Percentiles rank a stretch among this genome's conserved stretches.
phyloP scores from a whole-genome alignment of 2,329 filamentous ascomycete species.

The Gnomoniopsis sp. region DNA sequence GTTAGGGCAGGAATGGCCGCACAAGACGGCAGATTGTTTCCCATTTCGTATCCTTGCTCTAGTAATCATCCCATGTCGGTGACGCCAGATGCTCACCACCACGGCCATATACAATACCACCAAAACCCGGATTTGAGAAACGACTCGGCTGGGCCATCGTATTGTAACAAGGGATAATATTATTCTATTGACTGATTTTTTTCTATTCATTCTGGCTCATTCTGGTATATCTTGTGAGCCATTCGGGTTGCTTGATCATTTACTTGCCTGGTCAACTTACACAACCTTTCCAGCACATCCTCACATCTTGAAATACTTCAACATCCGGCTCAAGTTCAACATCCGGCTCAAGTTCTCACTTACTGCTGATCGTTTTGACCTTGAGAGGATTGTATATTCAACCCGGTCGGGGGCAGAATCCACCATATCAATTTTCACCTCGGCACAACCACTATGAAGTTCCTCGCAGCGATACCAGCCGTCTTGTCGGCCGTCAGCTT shows the following conservation, averaged over 20 bases:
- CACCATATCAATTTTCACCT: background rate
- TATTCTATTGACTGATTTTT: no score
- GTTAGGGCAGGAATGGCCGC: background rate
- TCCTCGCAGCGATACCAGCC: slow-evolving; percentile 25
- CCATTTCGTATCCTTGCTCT: background rate
- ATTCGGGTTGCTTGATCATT: background rate
- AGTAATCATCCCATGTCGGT: background rate
- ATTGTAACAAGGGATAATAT: background rate
- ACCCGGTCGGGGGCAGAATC: background rate
- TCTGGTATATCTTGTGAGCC: background rate
- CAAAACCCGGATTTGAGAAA: background rate
- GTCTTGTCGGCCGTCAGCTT: slow-evolving; percentile 33
- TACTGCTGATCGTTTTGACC: no score
- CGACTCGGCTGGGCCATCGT: no score
- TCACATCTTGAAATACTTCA: no score
- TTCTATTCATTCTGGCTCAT: no score
- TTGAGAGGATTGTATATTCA: no score
- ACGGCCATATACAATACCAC: background rate
- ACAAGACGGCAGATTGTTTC: background rate
- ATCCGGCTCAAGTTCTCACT: no score
- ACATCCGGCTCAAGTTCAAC: no score
- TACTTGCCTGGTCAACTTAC: no score
- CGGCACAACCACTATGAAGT: slow-evolving; percentile 11
- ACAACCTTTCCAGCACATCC: no score
- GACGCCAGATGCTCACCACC: background rate